Conservation (phyloP, 768 basidiomycete genomes). For the Podaxis mareebaensis region DNA sequence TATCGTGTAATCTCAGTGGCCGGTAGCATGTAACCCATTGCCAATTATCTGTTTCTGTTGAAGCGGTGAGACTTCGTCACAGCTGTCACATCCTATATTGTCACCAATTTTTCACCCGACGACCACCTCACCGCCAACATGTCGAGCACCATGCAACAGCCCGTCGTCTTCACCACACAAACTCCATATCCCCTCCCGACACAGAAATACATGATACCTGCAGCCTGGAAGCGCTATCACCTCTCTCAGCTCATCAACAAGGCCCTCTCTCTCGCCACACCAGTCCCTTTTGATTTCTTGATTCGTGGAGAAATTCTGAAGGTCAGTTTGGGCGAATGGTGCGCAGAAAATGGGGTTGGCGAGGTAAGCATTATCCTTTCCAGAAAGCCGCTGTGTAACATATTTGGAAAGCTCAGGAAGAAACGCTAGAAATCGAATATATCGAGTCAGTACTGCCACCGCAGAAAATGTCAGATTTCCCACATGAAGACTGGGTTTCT, state of each 20-base stretch:
- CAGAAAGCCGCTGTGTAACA: background rate
- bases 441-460: constrained; percentile 89
- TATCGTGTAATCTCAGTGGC: too few relatives aligned
- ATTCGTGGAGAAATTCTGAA: constrained; percentile 80
- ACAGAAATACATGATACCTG: constrained; percentile 92
- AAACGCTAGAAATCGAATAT: constrained; percentile 91
- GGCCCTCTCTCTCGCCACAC: constrained; percentile 69
- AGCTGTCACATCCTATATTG: background rate
- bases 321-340: constrained; percentile 73
- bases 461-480: constrained; percentile 72
- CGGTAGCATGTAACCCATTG: too few relatives aligned
- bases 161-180: constrained; percentile 74
- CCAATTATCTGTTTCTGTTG: too few relatives aligned
- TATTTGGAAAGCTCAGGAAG: constrained; percentile 54
- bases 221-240: constrained; percentile 91
- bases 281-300: constrained; percentile 93
- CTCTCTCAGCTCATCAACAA: constrained; percentile 98
- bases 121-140: background rate
- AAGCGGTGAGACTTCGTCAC: background rate
- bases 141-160: constrained; percentile 36
- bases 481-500: constrained; percentile 95
- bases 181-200: constrained; percentile 74
- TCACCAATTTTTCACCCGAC: background rate
- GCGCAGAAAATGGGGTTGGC: constrained; percentile 63
- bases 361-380: constrained; percentile 48